Conservation (phyloP, 192 early-diverging fungal genomes). For the Coemansia guatemalensis region DNA sequence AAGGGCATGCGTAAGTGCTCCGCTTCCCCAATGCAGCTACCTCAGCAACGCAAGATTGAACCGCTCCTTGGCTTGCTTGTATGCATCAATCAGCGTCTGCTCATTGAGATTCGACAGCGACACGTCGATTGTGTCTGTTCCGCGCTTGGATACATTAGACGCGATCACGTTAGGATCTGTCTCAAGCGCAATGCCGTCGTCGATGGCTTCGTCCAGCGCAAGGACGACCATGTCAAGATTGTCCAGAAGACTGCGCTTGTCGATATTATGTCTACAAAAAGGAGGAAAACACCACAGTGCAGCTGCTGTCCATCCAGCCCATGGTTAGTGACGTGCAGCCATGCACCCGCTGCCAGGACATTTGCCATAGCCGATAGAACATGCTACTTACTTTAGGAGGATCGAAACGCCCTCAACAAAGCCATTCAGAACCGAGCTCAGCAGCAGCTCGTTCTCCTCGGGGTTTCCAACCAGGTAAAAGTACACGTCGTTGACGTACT, state of each 20-base stretch:
- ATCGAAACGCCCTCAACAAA: constrained; percentile 84
- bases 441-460: constrained; percentile 94
- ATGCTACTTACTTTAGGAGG: constrained; percentile 67
- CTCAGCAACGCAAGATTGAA: constrained; percentile 65
- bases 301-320: too few species aligned
- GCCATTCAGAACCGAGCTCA: constrained; percentile 72
- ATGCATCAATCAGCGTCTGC: constrained; percentile 72
- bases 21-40: constrained; percentile 19
- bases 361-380: background rate
- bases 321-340: background rate
- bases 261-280: constrained; percentile 68
- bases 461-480: constrained; percentile 88
- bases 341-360: background rate
- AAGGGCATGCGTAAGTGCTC: too few species aligned
- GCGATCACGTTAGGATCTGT: constrained; percentile 76
- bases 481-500: constrained; percentile 80
- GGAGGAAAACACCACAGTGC: background rate
- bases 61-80: constrained; percentile 76
- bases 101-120: constrained; percentile 64
- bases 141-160: constrained; percentile 73
- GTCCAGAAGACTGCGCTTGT: constrained; percentile 87
- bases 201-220: constrained; percentile 90
- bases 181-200: constrained; percentile 83
- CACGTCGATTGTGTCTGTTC: constrained; percentile 68
- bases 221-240: constrained; percentile 90